Evolutionary conservation across 768 basidiomycete species (phyloP).

Genomic region (Termitomyces sp.): DNA sequence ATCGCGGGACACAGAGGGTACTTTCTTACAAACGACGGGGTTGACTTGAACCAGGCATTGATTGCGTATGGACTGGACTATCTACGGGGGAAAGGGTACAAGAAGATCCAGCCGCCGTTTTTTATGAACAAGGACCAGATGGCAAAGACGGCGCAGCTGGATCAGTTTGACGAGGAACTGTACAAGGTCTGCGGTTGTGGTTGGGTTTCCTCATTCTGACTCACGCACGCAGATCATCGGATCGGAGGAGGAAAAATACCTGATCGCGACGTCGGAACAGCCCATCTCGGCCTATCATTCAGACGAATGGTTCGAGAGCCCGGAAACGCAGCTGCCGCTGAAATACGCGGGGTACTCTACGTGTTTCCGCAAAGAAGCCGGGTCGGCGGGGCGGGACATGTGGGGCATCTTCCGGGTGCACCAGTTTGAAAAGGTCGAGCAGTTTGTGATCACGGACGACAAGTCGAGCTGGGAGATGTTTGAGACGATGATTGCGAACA

Average conservation of each 20-base stretch:
- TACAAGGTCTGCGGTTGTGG: conserved; percentile 63
- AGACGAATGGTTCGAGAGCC: conserved; percentile 97
- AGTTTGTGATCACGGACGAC: conserved; percentile 94
- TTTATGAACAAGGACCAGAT: conserved; percentile 98
- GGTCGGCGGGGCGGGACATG: conserved; percentile 94
- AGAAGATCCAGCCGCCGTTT: conserved; percentile 95
- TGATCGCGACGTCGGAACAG: conserved; percentile 98
- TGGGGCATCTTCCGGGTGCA: conserved; percentile 99
- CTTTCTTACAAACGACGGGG: conserved; percentile 92
- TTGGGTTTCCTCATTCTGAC: too few species aligned
- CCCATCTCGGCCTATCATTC: conserved; percentile 95
- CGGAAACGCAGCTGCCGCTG: conserved; percentile 88
- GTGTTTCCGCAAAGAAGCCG: conserved; percentile 99
- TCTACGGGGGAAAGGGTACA: conserved; percentile 75
- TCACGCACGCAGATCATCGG: conserved; percentile 59
- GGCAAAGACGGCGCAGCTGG: conserved; percentile 96
- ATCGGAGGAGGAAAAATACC: conserved; percentile 93
- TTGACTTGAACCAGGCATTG: conserved; percentile 96
- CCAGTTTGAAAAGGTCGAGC: conserved; percentile 98
- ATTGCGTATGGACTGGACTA: conserved; percentile 95
- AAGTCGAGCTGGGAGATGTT: conserved; percentile 94
- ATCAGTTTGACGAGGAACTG: conserved; percentile 97
- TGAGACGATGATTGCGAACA: conserved; percentile 83
- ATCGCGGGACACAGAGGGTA: conserved; percentile 94
- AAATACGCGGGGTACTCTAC: conserved; percentile 87